Evolutionary conservation across 768 basidiomycete species (phyloP), one percentile per base, ranked within the genome.

Genomic region (Sutorius australiensis): DNA sequence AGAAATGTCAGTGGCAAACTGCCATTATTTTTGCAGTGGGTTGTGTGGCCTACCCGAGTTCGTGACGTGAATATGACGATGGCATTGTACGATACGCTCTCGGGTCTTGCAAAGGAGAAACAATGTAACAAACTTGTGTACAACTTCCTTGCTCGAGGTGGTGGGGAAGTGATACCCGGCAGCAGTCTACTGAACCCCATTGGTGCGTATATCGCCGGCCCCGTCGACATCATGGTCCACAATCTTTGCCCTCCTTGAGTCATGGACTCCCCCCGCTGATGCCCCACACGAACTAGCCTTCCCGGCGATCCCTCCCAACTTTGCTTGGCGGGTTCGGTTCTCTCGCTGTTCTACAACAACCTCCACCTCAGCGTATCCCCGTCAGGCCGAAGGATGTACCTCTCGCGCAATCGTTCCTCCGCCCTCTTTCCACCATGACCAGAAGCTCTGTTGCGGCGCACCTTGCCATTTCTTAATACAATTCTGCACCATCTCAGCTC

Each of bases 21-120:
- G 0, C 82, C 84, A 1, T 78, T 83, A 1, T 95, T 95, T 67
- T 72, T 95, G 44, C 89, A 92, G 52, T 95, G 92, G 93, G 90
- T 90, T 0, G 82, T 90, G 9, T 89, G 87, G 87, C 87, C 87
- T 1, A 89, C 89, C 5, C 80, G n/a, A n/a, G n/a, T n/a, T n/a
- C n/a, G 86, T 54, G 89, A 92, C 55, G 63, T 80, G 6, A 80
- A 80, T 1, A 85, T 92, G 82, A 77, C 86, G 37, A 84, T 83
- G 59, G 89, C 90, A 0, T 69, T 93, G 47, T 93, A 92, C 65
- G 89, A 95, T 61, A 95, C 95, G 94, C 73, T 97, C 30, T 76
- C 81, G 8, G 91, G 94, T 19, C 75, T 95, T 27, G 80, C 91
- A 3, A 86, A 87, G 47, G 93, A 93, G 0, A 85, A 87, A 53